phyloP scores from a whole-genome alignment of 192 early-diverging fungal genomes.

The Rhizophagus sp. region DNA sequence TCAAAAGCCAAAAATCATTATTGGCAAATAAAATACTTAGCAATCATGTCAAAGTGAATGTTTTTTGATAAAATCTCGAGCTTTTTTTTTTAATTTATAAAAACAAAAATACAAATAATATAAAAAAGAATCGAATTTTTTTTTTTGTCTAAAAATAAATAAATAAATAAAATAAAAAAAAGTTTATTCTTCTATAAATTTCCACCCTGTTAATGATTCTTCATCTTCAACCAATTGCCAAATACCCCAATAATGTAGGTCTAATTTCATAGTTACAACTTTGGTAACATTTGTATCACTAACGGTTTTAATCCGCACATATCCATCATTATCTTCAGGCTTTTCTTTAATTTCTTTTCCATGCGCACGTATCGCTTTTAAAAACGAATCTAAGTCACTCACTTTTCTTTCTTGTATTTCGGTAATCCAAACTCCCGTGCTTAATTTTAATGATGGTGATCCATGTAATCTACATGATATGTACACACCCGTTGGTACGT shows the following conservation, averaged over 20 bases:
- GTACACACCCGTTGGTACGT: conserved; percentile 65
- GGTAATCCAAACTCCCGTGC: conserved; percentile 71
- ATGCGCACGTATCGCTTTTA: conserved; percentile 51
- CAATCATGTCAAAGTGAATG: too few species aligned
- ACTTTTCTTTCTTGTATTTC: conserved; percentile 68
- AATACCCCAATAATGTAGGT: conserved; percentile 75
- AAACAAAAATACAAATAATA: too few species aligned
- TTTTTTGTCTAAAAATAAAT: too few species aligned
- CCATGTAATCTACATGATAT: conserved; percentile 58
- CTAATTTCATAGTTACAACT: conserved; percentile 71
- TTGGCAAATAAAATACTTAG: too few species aligned
- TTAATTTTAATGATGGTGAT: conserved; percentile 62
- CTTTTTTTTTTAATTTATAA: too few species aligned
- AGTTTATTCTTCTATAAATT: not conserved
- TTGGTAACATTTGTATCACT: conserved; percentile 55
- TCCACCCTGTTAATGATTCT: conserved; percentile 50
- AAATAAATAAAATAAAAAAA: too few species aligned
- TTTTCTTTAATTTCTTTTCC: conserved; percentile 48
- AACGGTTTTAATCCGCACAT: conserved; percentile 58
- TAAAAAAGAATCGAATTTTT: too few species aligned
- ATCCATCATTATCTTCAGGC: conserved; percentile 43
- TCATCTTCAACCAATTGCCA: conserved; percentile 65
- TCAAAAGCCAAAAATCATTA: too few species aligned
- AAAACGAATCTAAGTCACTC: conserved; percentile 61
- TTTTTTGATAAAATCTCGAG: too few species aligned